Evolutionary conservation across 2,329 filamentous ascomycete genomes (phyloP).

Genomic region (Cercospora sesami): DNA sequence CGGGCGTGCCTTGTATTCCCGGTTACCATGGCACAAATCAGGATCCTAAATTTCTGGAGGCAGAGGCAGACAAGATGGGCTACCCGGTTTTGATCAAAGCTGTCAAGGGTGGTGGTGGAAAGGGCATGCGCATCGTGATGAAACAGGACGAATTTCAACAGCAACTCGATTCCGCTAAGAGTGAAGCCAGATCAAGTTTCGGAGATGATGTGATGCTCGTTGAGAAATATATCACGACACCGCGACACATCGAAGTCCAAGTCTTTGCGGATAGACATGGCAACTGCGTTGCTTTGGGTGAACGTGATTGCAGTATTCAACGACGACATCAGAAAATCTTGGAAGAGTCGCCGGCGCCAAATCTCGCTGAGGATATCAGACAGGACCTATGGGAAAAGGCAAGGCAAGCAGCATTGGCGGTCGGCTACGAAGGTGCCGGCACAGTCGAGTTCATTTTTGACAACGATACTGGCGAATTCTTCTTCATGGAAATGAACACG

Average conservation of each 20-base stretch:
- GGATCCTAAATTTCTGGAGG: conserved; percentile 60
- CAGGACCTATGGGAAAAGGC: conserved; percentile 68
- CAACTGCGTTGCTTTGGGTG: conserved; percentile 64
- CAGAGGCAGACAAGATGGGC: conserved; percentile 70
- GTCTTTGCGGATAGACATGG: conserved; percentile 67
- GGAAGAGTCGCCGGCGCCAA: conserved; percentile 65
- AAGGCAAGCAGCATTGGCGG: conserved; percentile 61
- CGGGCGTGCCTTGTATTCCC: conserved; percentile 94
- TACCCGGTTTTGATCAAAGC: conserved; percentile 67
- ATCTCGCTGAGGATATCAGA: conserved; percentile 59
- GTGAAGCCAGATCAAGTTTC: conserved; percentile 64
- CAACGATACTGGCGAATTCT: conserved; percentile 65
- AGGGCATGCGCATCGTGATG: conserved; percentile 66
- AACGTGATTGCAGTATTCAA: conserved; percentile 67
- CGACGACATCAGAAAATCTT: conserved; percentile 66
- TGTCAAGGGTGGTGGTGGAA: conserved; percentile 66
- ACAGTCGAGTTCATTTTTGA: conserved; percentile 71
- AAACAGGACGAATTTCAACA: conserved; percentile 59
- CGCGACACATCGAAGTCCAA: conserved; percentile 67
- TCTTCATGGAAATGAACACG: conserved; percentile 75
- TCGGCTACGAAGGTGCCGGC: conserved; percentile 65
- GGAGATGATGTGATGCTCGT: conserved; percentile 67
- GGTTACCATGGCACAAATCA: conserved; percentile 92
- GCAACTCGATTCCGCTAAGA: conserved; percentile 64
- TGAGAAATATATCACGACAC: conserved; percentile 68